A percentile compares a stretch with the other conserved stretches of the same genome.
Evolutionary conservation across 768 basidiomycete genomes (phyloP).

Genomic region (Phaeotremella fagi): DNA sequence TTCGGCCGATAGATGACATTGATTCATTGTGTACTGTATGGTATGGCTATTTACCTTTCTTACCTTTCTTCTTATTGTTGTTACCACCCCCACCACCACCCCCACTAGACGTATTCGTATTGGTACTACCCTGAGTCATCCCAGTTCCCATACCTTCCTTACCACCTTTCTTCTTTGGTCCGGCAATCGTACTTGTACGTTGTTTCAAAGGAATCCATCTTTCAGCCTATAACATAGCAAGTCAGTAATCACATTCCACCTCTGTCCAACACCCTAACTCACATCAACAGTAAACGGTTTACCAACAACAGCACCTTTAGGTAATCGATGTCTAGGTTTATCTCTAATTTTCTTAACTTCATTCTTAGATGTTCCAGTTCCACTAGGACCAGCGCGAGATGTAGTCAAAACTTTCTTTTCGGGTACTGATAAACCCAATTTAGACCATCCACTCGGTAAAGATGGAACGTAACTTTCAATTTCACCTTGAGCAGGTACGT

Average conservation of each 20-base stretch:
- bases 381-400: neutral
- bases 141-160: conserved; percentile 49
- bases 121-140: conserved; percentile 40
- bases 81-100: conserved; percentile 23
- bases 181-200: conserved; percentile 32
- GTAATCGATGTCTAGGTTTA: conserved; percentile 43
- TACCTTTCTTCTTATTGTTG: conserved; percentile 25
- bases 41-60: conserved; percentile 28
- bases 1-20: no score
- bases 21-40: no score
- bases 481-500: conserved; percentile 40
- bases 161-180: conserved; percentile 40
- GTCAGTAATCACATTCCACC: neutral
- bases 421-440: conserved; percentile 3
- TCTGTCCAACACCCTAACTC: conserved; percentile 15
- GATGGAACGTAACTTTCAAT: conserved; percentile 49
- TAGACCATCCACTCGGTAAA: conserved; percentile 42
- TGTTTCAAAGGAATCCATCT: conserved; percentile 47
- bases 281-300: conserved; percentile 46
- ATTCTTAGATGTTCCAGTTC: conserved; percentile 2
- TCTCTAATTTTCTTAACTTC: conserved; percentile 5
- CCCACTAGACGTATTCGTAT: no score
- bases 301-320: conserved; percentile 41
- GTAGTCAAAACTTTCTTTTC: conserved; percentile 7
- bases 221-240: conserved; percentile 35